A percentile compares a stretch with the other conserved stretches of the same genome.
Evolutionary conservation across 139 green algal species (phyloP).

Genomic region (Volvox reticuliferus): DNA sequence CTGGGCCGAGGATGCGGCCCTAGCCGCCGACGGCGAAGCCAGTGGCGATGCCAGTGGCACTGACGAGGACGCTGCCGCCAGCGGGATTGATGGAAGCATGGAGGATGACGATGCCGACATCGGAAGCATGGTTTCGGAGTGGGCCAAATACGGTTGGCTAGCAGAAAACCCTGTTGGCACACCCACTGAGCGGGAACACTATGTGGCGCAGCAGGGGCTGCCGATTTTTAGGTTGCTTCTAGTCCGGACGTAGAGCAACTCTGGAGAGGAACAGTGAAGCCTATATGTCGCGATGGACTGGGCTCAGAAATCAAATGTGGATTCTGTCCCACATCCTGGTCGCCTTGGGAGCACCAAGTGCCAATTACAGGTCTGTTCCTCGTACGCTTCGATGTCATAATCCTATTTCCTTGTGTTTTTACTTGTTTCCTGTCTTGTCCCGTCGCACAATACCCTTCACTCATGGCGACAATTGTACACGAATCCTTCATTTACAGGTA

Average conservation of each 20-base stretch:
- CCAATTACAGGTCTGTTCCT: no score
- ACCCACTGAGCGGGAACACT: constrained; percentile 11
- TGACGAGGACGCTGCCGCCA: neutral
- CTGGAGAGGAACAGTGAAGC: no score
- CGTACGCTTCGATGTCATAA: no score
- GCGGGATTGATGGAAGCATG: neutral
- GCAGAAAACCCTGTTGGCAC: neutral
- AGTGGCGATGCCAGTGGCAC: neutral
- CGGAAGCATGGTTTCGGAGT: constrained; percentile 19
- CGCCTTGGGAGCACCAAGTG: no score
- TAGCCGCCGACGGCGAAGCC: neutral
- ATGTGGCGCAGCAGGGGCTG: neutral
- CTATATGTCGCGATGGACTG: no score
- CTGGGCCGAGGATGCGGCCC: neutral
- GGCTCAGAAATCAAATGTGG: no score
- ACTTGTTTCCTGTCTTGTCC: no score
- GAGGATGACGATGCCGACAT: neutral
- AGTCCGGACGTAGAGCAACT: neutral
- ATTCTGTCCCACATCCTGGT: no score
- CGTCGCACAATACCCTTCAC: no score
- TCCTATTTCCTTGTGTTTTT: no score
- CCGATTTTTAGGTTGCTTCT: constrained; percentile 12
- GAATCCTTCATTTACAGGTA: no score
- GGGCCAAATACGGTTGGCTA: neutral
- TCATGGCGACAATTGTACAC: no score